These are phyloP conservation scores for Orbilia oligospora DNA, from an alignment of 2,329 filamentous ascomycete species.

Conservation along the genomic window DNA sequence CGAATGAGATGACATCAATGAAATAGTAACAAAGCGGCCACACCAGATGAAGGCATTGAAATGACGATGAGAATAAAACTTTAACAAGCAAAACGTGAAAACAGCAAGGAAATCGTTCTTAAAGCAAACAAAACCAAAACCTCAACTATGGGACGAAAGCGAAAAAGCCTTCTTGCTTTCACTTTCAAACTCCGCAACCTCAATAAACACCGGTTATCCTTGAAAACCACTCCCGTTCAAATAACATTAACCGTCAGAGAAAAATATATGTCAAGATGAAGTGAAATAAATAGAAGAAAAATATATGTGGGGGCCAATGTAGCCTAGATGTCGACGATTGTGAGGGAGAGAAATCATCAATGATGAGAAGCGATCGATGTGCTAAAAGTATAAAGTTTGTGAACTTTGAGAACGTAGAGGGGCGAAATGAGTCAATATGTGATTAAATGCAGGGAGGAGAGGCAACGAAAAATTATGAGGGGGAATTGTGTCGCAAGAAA, in stretches of 20 bases:
- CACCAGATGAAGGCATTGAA: constrained; percentile 46
- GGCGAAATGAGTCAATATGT: constrained; percentile 9
- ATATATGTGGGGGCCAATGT: constrained; percentile 44
- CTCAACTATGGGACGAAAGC: constrained; percentile 47
- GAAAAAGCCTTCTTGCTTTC: constrained; percentile 56
- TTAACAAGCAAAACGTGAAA: constrained; percentile 17
- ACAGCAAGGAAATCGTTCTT: constrained; percentile 42
- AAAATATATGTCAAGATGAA: constrained; percentile 50
- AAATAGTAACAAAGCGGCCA: constrained; percentile 55
- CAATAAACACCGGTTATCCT: constrained; percentile 55
- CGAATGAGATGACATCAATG: constrained; percentile 41
- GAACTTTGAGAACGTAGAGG: neutral
- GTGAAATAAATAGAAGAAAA: constrained; percentile 40
- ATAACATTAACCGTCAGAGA: constrained; percentile 54
- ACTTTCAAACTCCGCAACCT: constrained; percentile 59
- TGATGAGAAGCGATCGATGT: constrained; percentile 58
- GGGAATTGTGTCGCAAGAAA: constrained; percentile 6
- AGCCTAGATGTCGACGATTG: constrained; percentile 11
- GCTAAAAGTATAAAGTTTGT: neutral
- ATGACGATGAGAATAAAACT: constrained; percentile 12
- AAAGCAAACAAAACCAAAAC: constrained; percentile 32
- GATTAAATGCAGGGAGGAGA: constrained; percentile 4
- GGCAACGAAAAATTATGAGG: neutral
- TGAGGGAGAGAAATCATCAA: constrained; percentile 49
- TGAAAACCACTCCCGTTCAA: constrained; percentile 53